Conservation (phyloP, 2,329 filamentous ascomycete species). For the Didymella pomorum region DNA sequence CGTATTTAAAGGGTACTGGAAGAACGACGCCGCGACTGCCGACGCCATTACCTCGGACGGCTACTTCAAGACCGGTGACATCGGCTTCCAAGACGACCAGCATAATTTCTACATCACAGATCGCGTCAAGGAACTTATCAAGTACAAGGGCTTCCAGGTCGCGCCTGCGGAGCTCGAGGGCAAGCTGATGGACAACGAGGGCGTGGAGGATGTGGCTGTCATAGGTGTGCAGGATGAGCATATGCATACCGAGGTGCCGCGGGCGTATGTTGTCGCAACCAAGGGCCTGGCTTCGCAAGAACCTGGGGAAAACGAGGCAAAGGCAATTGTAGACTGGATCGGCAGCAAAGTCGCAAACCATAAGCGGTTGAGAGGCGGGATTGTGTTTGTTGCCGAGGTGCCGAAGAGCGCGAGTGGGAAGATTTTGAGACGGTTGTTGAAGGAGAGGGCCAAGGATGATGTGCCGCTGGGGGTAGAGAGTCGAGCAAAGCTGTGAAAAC, state of each 20-base stretch:
- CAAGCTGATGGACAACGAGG: conserved; percentile 35
- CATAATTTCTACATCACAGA: conserved; percentile 45
- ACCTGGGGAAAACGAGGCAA: conserved; percentile 28
- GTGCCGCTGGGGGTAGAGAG: conserved; percentile 23
- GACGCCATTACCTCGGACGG: conserved; percentile 76
- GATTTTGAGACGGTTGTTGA: conserved; percentile 51
- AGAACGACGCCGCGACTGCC: conserved; percentile 72
- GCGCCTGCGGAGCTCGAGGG: conserved; percentile 42
- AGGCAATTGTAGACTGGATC: conserved; percentile 30
- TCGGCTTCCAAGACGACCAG: conserved; percentile 36
- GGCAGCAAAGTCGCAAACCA: conserved; percentile 38
- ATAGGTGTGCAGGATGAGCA: conserved; percentile 38
- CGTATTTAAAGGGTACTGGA: conserved; percentile 78
- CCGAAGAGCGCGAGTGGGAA: conserved; percentile 59
- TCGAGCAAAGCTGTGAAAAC: conserved; percentile 26
- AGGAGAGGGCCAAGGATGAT: conserved; percentile 32
- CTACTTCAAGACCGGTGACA: conserved; percentile 54
- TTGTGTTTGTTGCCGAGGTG: conserved; percentile 56
- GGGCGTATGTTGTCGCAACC: conserved; percentile 40
- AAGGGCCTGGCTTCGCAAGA: background rate
- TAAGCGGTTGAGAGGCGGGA: conserved; percentile 40
- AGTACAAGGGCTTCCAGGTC: conserved; percentile 44
- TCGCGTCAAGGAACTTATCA: conserved; percentile 45
- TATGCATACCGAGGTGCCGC: conserved; percentile 39
- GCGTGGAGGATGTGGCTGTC: conserved; percentile 39